Evolutionary conservation across 768 basidiomycete species (phyloP).

Genomic region (Leccinum aurantiacum): DNA sequence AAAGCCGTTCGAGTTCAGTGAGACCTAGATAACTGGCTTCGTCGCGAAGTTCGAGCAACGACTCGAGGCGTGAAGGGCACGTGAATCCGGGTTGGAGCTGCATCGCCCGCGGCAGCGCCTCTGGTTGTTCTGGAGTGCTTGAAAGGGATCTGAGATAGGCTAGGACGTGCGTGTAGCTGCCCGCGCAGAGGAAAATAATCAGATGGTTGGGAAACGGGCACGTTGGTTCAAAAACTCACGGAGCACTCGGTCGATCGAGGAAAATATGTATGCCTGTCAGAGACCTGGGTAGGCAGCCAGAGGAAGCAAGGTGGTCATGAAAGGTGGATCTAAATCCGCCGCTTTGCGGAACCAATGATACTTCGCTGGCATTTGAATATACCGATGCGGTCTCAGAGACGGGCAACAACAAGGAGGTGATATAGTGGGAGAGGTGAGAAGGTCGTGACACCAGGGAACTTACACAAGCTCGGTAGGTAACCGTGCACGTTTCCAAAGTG

Average conservation of each 20-base stretch:
- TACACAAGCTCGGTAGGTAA: constrained; percentile 60
- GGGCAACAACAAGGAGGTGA: constrained; percentile 44
- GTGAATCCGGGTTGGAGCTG: constrained; percentile 44
- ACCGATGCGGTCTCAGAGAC: constrained; percentile 54
- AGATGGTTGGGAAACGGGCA: constrained; percentile 1
- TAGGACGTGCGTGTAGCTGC: constrained; percentile 70
- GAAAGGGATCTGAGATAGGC: constrained; percentile 65
- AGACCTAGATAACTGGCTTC: constrained; percentile 78
- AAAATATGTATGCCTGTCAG: constrained; percentile 65
- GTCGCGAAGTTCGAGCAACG: constrained; percentile 72
- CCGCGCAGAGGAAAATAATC: background rate
- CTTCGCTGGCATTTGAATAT: constrained; percentile 51
- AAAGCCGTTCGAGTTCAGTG: constrained; percentile 60
- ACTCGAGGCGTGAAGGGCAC: constrained; percentile 51
- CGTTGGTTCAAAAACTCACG: constrained; percentile 50
- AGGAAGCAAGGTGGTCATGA: constrained; percentile 61
- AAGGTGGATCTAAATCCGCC: constrained; percentile 51
- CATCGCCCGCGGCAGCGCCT: constrained; percentile 58
- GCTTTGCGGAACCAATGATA: constrained; percentile 17
- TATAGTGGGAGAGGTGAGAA: constrained; percentile 61
- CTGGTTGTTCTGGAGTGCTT: constrained; percentile 44
- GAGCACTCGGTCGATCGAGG: constrained; percentile 74
- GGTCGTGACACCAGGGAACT: constrained; percentile 66
- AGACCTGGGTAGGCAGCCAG: constrained; percentile 49
- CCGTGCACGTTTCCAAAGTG: constrained; percentile 71